Base-by-base conservation (phyloP, 352 stramenopile species). In the Globisporangium middletonii region DNA sequence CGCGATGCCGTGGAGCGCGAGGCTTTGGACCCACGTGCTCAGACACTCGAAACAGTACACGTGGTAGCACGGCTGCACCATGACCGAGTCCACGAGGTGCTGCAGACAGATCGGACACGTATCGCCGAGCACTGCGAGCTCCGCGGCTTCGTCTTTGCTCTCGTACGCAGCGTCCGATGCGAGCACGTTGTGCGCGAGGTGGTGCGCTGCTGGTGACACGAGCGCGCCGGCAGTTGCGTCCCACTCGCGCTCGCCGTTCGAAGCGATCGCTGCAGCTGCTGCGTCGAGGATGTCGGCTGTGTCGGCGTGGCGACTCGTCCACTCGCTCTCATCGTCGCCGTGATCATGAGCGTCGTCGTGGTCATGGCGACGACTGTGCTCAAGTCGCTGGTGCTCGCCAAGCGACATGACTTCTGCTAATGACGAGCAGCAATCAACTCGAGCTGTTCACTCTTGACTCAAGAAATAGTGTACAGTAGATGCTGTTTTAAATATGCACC, bases 1-100 rank as follows among this genome's bases (percentile, higher is more conserved):
- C 0, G 69, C 65, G 28, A 86, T 65, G 42, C 81, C 81, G 30
- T 87, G 77, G 11, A 89, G 59, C 30, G 70, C 75, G 50, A 85
- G 56, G 57, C 73, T 86, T 27, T 72, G 62, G 50, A 72, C 71
- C 82, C 82, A 92, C 12, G 68, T 79, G 45, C 69, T 76, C 15
- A 92, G 50, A 58, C 82, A 92, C 57, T 75, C 73, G 60, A 74
- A 73, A 60, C 82, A 92, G 65, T 86, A 92, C 8, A 88, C 79
- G 60, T 92, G 82, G 47, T 79, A 83, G 62, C 82, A 92, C 16
- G 46, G 41, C 6, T 64, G 69, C 7, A 89, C 55, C 74, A 92
- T 88, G 52, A 80, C 77, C 0, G 82, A 50, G 54, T 81, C 72
- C n/a, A 60, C 62, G 0, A 89, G 66, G 0, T 55, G 68, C 56